A percentile compares a stretch with the other conserved stretches of the same genome.
Evolutionary conservation across 306 rosid species (phyloP).

Genomic region (Inga laurina): DNA sequence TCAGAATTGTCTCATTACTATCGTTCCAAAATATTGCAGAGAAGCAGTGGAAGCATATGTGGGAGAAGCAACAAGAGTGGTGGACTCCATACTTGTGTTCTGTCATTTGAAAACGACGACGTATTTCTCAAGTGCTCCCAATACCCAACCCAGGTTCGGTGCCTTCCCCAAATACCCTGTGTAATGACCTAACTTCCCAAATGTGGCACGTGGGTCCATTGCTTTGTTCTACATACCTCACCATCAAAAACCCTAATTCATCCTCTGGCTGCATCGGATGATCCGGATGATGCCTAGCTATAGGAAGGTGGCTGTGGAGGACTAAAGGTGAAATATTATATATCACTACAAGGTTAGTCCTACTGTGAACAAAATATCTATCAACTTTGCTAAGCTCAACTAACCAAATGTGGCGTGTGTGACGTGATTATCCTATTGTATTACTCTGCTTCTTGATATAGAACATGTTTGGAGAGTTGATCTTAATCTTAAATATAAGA

Average conservation of each 20-base stretch:
- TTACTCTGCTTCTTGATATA: no score
- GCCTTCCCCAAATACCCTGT: no score
- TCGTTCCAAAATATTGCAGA: not conserved
- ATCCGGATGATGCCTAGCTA: not conserved
- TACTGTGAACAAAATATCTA: not conserved
- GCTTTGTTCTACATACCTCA: not conserved
- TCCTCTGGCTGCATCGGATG: not conserved
- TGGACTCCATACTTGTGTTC: not conserved
- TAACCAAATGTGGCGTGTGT: not conserved
- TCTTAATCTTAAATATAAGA: no score
- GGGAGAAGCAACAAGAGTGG: not conserved
- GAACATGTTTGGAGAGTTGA: no score
- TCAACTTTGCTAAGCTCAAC: not conserved
- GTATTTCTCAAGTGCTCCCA: not conserved
- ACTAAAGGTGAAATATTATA: constrained; percentile 7
- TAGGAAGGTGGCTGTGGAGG: constrained; percentile 2
- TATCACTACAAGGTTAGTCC: not conserved
- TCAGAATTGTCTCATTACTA: no score
- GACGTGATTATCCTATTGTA: not conserved
- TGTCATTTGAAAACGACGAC: not conserved
- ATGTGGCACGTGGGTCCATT: no score
- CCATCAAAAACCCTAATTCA: not conserved
- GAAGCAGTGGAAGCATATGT: not conserved
- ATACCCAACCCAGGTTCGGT: no score
- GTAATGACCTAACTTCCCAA: no score